Evolutionary conservation across 192 early-diverging fungal species (phyloP), one percentile per base, ranked within the genome.

Genomic region (Backusella mclennaniae): DNA sequence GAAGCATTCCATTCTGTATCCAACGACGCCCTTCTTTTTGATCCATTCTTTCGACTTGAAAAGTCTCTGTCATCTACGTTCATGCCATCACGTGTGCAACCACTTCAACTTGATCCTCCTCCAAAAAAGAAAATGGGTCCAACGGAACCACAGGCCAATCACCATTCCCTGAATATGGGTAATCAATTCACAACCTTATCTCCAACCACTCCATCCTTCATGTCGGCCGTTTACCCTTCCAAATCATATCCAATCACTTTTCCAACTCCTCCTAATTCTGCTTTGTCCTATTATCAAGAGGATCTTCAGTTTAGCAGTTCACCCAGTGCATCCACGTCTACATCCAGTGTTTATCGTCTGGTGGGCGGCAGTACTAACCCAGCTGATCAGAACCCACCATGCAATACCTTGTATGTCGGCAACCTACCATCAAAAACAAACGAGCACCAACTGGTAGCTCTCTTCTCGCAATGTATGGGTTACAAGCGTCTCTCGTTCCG

Each of bases 331-430:
- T 49, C 46, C 6, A 44, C 42, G 4, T 44, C 42, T 17, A 44
- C 42, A 44, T 44, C 42, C 12, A 44, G 42, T 15, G 12, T n/a
- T 8, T 63, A 63, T 63, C 41, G 39, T 63, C 26, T 63, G 6
- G 53, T 56, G 7, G 19, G 19, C 29, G 23, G 56, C 21, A 63
- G 11, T 14, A 63, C 56, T 11, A 94, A 89, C 72, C 77, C 85
- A 21, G 89, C 87, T 53, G 97, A 99, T 83, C 96, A 98, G 82
- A 99, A 99, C 81, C 97, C 96, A 56, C 97, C 97, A 4, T 99
- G 97, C 86, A 99, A 99, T 78, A 99, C 97, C 4, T 86, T 99
- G 29, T 99, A 99, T 79, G 96, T 99, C 35, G 97, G 97, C 36
- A 99, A 99, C 78, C 84, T 99, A 29, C 95, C 97, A 12, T 86